Conservation (phyloP, 2,329 filamentous ascomycete species). For the Dactylellina cionopaga region DNA sequence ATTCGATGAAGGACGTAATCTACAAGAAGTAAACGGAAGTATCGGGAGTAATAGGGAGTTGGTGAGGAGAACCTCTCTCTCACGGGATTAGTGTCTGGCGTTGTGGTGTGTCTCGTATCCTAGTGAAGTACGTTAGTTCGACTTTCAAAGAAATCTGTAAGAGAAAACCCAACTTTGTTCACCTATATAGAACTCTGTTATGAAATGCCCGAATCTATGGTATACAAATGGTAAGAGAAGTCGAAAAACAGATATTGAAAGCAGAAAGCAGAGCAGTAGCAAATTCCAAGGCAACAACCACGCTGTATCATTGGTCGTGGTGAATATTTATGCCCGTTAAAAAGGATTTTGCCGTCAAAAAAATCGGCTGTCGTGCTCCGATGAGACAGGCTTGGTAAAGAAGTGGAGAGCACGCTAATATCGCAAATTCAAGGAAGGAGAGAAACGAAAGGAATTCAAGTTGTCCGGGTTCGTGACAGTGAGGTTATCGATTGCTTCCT, state of each 20-base stretch:
- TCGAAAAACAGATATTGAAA: constrained; percentile 2
- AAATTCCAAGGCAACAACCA: constrained; percentile 21
- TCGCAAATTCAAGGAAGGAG: constrained; percentile 41
- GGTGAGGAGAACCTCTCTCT: no score
- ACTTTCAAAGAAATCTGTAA: constrained; percentile 36
- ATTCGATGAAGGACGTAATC: no score
- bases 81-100: no score
- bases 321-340: constrained; percentile 26
- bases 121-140: no score
- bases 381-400: constrained; percentile 21
- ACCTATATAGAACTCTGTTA: constrained; percentile 48
- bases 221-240: constrained; percentile 36
- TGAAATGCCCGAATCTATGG: constrained; percentile 42
- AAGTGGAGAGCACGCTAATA: constrained; percentile 44
- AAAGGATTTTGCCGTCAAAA: constrained; percentile 38
- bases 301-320: constrained; percentile 34
- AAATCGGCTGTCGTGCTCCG: constrained; percentile 23
- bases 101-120: no score
- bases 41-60: no score
- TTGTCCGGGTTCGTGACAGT: constrained; percentile 38
- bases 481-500: constrained; percentile 43
- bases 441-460: constrained; percentile 1
- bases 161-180: constrained; percentile 30
- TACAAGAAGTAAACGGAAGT: no score
- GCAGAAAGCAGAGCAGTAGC: constrained; percentile 5